Conservation (phyloP, 1,284 basidiomycete genomes). For the Ceratobasidium sp. region DNA sequence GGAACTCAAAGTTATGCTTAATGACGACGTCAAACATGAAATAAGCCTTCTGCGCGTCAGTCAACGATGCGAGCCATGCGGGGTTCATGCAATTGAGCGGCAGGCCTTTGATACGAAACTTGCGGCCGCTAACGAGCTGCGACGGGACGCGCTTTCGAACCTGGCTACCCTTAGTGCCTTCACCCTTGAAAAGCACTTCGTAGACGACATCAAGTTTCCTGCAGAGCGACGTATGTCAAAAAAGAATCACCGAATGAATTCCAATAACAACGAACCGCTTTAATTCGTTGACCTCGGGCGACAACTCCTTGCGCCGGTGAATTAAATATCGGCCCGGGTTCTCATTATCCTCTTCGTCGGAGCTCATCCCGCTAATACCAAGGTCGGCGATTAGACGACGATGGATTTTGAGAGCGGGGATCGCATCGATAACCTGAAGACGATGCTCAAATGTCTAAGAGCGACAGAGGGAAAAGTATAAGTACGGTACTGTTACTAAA, state of each 20-base stretch:
- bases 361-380: background rate
- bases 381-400: background rate
- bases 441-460: background rate
- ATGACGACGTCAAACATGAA: background rate
- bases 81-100: background rate
- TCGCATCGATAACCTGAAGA: background rate
- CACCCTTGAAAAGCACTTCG: background rate
- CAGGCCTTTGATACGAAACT: background rate
- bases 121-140: background rate
- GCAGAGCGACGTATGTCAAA: too few relatives aligned
- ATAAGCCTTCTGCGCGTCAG: background rate
- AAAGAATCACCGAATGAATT: background rate
- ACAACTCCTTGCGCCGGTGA: background rate
- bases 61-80: background rate
- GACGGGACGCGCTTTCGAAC: background rate
- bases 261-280: background rate
- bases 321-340: background rate
- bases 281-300: background rate
- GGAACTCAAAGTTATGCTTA: background rate
- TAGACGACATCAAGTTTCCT: background rate
- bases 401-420: background rate
- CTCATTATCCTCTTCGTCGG: background rate
- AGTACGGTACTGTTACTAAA: background rate
- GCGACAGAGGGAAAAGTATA: background rate
- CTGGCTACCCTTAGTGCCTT: background rate